Evolutionary conservation across 148 eudicot species (phyloP), one percentile per base, ranked within the genome.

Genomic region (Rhododendron griersonianum): DNA sequence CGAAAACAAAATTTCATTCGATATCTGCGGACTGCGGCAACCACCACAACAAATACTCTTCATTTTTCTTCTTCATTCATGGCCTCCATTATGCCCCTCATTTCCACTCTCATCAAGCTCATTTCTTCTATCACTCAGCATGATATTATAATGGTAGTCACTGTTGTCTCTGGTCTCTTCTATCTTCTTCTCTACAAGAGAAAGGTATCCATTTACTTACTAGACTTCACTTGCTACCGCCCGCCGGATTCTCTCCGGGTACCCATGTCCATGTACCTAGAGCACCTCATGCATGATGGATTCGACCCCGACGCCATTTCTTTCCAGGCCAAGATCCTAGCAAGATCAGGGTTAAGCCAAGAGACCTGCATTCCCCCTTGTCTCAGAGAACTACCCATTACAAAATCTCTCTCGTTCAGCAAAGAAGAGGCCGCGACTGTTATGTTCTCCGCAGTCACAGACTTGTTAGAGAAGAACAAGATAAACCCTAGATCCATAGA

Each of bases 201-300:
- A 37, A 61, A 33, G 77, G 55, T 47, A 16, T 7, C 89, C 19
- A 61, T 85, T 16, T 85, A 88, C 80, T 23, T 88, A 10, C 44
- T 88, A 39, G 87, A 83, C 53, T 88, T 75, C 87, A 39, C 83
- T 39, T 88, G 87, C 87, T 85, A 61, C 79, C 78, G 19, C 18
- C 61, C 86, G 28, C 87, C 86, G 7, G 35, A 35, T 11, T 47
- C 57, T 23, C 25, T 18, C 37, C 53, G 86, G 5, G 5, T 86
- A 11, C 88, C 88, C 63, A 86, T 71, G 19, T 53, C 77, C 76
- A 25, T 78, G 21, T 84, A 30, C 67, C 74, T 84, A 30, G 79
- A 83, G 33, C 80, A 57, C 18, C 28, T 80, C 35, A 16, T 83
- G 7, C 28, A 65, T 1, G 35, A 80, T 0, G 53, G 45, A 16